Base-by-base conservation (phyloP, 768 basidiomycete genomes). In the Termitomyces sp. region DNA sequence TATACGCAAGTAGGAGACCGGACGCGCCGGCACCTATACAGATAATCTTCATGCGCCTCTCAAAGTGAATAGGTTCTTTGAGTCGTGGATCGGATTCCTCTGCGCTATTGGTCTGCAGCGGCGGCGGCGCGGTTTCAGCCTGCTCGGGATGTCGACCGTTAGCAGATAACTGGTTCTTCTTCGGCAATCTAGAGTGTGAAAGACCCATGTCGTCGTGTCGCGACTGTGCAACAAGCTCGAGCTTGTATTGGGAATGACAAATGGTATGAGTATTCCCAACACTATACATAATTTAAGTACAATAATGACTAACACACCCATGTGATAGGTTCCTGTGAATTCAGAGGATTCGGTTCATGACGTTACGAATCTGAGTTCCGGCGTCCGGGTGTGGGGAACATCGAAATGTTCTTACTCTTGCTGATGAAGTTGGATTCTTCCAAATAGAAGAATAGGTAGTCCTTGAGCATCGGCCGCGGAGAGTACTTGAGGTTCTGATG, bases 1-100 rank as follows among this genome's bases (percentile, higher is more conserved):
- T 72, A 61, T 73, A 72, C 17, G 62, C 62, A 2, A 63, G 49
- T 11, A 61, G 42, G 16, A 73, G 65, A 12, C 70, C 71, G n/a
- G 72, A 73, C 14, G 71, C 71, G n/a, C 71, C 72, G 14, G 70
- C 71, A 10, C 72, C 71, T 17, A 72, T 64, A 55, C 70, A 70
- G 34, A 70, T 63, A 21, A 73, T 61, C 54, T 59, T 69, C 57
- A 72, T 55, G 34, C 53, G 65, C 9, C 68, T 57, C 47, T 70
- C 66, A 3, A 60, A 42, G 49, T 71, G 64, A 11, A 73, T 68
- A 14, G 68, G 70, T 11, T 63, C 64, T 11, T 59, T 46, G 30
- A 61, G 12, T 1, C 62, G 62, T 7, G 50, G 43, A 10, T 60
- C 58, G 2, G 42, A 21, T 41, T 42, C 56, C 3, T 52, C 42